Evolutionary conservation across 495 filamentous ascomycete genomes (phyloP).

Genomic region (Tuber microsphaerosporum): DNA sequence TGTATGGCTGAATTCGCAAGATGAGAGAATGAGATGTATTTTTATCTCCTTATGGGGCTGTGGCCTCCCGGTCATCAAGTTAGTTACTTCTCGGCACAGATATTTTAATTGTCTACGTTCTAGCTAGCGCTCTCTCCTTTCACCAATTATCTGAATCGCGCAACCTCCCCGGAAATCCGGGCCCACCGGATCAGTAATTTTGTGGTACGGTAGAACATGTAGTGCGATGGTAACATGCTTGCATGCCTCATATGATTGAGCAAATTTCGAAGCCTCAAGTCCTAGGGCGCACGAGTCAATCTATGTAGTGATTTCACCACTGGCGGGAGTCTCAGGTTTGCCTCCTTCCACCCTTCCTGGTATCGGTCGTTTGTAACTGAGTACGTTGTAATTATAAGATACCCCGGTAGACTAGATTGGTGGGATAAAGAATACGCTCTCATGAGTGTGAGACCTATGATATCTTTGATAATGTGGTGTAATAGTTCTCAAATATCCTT

Average conservation of each 20-base stretch:
- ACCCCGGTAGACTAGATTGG: too few relatives aligned
- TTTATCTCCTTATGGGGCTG: neutral
- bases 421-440: neutral
- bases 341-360: neutral
- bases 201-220: neutral
- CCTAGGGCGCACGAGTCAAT: too few relatives aligned
- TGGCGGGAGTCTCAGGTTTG: neutral
- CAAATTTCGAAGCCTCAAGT: accelerated
- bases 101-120: neutral
- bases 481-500: neutral
- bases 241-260: neutral
- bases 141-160: neutral
- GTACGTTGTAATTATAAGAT: neutral
- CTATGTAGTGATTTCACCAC: neutral
- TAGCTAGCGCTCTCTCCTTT: neutral
- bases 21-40: neutral
- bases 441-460: neutral
- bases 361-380: neutral
- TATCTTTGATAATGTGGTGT: neutral
- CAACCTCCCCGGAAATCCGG: neutral
- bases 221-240: neutral
- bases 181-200: neutral
- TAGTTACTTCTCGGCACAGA: neutral
- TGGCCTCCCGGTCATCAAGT: neutral
- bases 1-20: neutral